A percentile compares a stretch with the other conserved stretches of the same genome.
Evolutionary conservation across 1,139 yeast species (phyloP).

Genomic region (Yamadazyma dushanensis): DNA sequence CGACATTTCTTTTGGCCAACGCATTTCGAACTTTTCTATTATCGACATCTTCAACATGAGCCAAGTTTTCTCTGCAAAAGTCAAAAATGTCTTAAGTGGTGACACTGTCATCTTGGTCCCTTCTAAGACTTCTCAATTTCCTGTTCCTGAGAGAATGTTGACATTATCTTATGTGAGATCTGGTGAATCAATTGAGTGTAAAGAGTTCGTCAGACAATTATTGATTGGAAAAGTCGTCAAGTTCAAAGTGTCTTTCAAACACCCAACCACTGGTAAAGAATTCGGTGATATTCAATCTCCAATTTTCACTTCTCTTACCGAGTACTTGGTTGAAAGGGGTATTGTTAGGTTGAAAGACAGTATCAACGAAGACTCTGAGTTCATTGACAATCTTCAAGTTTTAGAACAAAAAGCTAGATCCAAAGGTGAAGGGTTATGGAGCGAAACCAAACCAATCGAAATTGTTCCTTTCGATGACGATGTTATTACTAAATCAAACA

Average conservation of each 20-base stretch:
- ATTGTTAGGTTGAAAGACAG: conserved; percentile 64
- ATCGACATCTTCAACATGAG: conserved; percentile 4
- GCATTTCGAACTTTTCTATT: conserved; percentile 1
- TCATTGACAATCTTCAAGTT: conserved; percentile 22
- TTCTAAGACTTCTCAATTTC: conserved; percentile 41
- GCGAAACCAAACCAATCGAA: conserved; percentile 18
- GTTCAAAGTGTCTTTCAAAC: conserved; percentile 56
- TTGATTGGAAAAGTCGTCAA: conserved; percentile 68
- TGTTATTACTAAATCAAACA: conserved; percentile 37
- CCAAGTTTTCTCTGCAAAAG: conserved; percentile 49
- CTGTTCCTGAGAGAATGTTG: conserved; percentile 58
- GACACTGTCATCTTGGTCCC: conserved; percentile 75
- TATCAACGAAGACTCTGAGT: conserved; percentile 37
- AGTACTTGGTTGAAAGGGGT: conserved; percentile 58
- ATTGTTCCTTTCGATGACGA: conserved; percentile 39
- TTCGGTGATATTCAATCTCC: conserved; percentile 75
- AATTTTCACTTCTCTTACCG: conserved; percentile 58
- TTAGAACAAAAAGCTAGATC: conserved; percentile 52
- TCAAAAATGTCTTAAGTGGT: conserved; percentile 70
- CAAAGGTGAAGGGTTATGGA: conserved; percentile 60
- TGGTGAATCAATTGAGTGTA: conserved; percentile 48
- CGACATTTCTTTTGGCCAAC: conserved; percentile 1
- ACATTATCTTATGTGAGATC: conserved; percentile 66
- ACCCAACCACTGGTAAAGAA: conserved; percentile 55
- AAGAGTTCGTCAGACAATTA: conserved; percentile 63